These are phyloP conservation scores for Prunus mongolica DNA, from an alignment of 306 rosid species.

Conservation along the genomic window DNA sequence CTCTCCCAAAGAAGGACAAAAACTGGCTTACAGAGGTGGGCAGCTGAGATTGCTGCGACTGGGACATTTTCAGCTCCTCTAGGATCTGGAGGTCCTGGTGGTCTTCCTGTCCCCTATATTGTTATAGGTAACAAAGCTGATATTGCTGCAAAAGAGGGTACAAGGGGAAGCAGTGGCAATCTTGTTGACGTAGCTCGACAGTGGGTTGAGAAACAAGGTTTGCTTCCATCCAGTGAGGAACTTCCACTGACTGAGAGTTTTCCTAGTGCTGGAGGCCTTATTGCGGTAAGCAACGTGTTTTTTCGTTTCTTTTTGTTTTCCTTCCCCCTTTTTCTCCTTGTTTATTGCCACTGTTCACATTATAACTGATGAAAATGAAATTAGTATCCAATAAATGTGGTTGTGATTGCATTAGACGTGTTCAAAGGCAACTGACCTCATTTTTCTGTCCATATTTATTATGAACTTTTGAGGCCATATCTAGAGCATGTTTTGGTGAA, in stretches of 20 bases:
- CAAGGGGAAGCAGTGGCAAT: conserved; percentile 89
- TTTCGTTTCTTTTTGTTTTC: not conserved
- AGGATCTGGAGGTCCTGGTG: conserved; percentile 92
- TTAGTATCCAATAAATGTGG: not conserved
- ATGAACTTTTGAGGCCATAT: not conserved
- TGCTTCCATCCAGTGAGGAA: conserved; percentile 94
- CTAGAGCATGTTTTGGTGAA: not conserved
- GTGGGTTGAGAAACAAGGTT: conserved; percentile 99
- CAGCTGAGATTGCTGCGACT: conserved; percentile 76
- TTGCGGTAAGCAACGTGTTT: conserved; percentile 58
- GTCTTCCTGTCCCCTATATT: conserved; percentile 91
- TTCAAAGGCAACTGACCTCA: not conserved
- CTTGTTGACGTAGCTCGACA: conserved; percentile 98
- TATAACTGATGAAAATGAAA: not conserved
- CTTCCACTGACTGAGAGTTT: conserved; percentile 93
- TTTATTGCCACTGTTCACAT: not conserved
- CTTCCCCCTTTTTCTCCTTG: not conserved
- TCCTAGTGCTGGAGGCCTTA: conserved; percentile 76
- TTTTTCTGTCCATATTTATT: not conserved
- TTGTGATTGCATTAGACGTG: not conserved
- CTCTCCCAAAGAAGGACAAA: conserved; percentile 96
- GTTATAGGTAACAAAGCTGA: conserved; percentile 93
- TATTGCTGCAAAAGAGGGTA: conserved; percentile 90
- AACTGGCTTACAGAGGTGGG: conserved; percentile 94
- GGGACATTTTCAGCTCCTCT: conserved; percentile 98